Conservation (phyloP, 768 basidiomycete genomes). For the Russula vinacea region DNA sequence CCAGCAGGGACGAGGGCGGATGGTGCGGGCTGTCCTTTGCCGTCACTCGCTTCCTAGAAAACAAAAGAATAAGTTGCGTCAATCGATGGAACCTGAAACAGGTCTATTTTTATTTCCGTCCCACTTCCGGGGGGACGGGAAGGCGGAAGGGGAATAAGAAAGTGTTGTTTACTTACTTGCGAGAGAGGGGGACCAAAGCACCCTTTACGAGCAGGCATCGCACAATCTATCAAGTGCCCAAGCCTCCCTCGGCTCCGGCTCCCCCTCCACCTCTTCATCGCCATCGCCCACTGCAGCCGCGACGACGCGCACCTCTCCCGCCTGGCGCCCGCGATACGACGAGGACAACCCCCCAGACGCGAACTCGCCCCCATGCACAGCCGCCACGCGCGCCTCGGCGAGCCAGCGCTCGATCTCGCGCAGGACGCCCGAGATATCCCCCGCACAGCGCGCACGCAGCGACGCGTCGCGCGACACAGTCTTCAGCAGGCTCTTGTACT, state of each 20-base stretch:
- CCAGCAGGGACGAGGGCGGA: slow-evolving; percentile 52
- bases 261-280: slow-evolving; percentile 35
- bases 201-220: slow-evolving; percentile 68
- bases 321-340: neutral
- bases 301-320: neutral
- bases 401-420: slow-evolving; percentile 78
- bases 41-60: slow-evolving; percentile 53
- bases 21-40: slow-evolving; percentile 41
- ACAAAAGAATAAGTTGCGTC: neutral
- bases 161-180: slow-evolving; percentile 54
- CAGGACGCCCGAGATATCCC: slow-evolving; percentile 48
- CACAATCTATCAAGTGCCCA: slow-evolving; percentile 70
- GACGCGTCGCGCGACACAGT: slow-evolving; percentile 62
- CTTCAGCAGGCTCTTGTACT: slow-evolving; percentile 71
- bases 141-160: neutral
- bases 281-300: neutral
- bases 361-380: slow-evolving; percentile 44
- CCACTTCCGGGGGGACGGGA: neutral
- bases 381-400: slow-evolving; percentile 59
- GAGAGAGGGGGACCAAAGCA: slow-evolving; percentile 75
- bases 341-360: slow-evolving; percentile 52
- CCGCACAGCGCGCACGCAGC: slow-evolving; percentile 48
- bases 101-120: neutral
- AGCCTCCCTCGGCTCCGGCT: slow-evolving; percentile 53
- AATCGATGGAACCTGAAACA: neutral